Base-by-base conservation (phyloP, 169 alveolate genomes). In the Plasmodium gonderi region DNA sequence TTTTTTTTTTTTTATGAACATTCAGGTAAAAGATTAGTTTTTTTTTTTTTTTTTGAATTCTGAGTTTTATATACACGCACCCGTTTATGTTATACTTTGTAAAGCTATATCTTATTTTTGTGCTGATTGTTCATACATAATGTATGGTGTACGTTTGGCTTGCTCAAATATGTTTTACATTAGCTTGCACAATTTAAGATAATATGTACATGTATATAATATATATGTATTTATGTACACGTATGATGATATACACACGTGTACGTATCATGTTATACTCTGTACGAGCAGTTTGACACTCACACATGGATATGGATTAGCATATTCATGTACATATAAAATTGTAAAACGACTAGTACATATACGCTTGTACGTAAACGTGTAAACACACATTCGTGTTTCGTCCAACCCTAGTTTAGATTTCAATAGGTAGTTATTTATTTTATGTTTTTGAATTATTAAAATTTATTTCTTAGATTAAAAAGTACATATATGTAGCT, bases 1-100 rank as follows among this genome's bases (percentile, higher is more conserved):
- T 79, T 68, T 68, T 78, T 79, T 42, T 81, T 68, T 81, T 68
- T 81, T 67, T 44, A 81, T 81, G 80, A 81, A 81, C 74, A 42
- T 80, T 80, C 45, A 80, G 91, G 91, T 31, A 64, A 81, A 29
- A 44, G 42, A 14, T 45, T 81, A 67, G 54, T 67, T 44, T 12
- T 54, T 80, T 77, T 81, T 81, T 67, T 78, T 54, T 31, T 68
- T 68, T 68, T 31, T 45, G 23, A 51, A 54, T 68, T 45, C 60
- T 23, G 9, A 29, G 12, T 40, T 42, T 6, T 9, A 42, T 9
- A 42, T 60, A 60, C 36, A 60, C 38, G 72, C 26, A 60, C 72
- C 5, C 33, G 8, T n/a, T 5, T 40, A 2, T 2, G n/a, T 45
- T 81, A 26, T 33, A 40, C 40, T 9, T n/a, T 40, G 51, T 81